Evolutionary conservation across 2,329 filamentous ascomycete species (phyloP).

Genomic region (Alternaria brassicicola): DNA sequence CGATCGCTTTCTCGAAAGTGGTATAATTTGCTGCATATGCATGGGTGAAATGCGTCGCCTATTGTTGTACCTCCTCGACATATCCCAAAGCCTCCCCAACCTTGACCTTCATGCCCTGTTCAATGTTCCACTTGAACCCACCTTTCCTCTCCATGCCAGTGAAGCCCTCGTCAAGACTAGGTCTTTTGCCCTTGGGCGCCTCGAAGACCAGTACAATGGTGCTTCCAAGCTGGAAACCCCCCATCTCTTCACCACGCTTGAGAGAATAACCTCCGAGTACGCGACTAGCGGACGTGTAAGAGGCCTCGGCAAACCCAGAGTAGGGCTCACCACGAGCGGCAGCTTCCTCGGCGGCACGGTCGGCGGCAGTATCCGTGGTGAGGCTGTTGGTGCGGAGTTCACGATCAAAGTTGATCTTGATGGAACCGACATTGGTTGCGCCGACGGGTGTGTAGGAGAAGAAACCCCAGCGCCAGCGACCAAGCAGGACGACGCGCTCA

Average conservation of each 20-base stretch:
- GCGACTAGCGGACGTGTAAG: constrained; percentile 77
- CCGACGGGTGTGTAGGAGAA: constrained; percentile 96
- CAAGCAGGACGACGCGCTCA: constrained; percentile 90
- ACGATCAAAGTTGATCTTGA: constrained; percentile 94
- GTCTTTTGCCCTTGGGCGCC: constrained; percentile 71
- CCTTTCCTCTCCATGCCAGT: constrained; percentile 59
- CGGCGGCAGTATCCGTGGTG: constrained; percentile 89
- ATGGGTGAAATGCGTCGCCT: not conserved
- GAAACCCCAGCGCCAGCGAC: constrained; percentile 96
- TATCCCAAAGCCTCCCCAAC: constrained; percentile 85
- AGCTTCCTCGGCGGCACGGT: constrained; percentile 82
- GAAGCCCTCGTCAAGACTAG: constrained; percentile 64
- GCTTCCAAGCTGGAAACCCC: constrained; percentile 93
- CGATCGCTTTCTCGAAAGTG: not conserved
- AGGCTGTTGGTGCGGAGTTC: constrained; percentile 93
- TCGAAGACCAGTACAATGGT: constrained; percentile 97
- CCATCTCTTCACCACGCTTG: constrained; percentile 92
- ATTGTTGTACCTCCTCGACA: constrained; percentile 58
- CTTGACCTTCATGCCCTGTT: constrained; percentile 86
- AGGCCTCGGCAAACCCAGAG: constrained; percentile 90
- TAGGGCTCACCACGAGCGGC: constrained; percentile 78
- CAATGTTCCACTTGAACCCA: constrained; percentile 85
- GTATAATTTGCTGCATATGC: constrained; percentile 3
- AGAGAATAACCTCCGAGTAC: constrained; percentile 84
- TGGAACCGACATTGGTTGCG: constrained; percentile 95